Percentiles rank a stretch among this genome's conserved stretches.
These are phyloP conservation scores for Carex kokanica DNA, from an alignment of 176 grass and related monocot genomes.

Conservation along the genomic window DNA sequence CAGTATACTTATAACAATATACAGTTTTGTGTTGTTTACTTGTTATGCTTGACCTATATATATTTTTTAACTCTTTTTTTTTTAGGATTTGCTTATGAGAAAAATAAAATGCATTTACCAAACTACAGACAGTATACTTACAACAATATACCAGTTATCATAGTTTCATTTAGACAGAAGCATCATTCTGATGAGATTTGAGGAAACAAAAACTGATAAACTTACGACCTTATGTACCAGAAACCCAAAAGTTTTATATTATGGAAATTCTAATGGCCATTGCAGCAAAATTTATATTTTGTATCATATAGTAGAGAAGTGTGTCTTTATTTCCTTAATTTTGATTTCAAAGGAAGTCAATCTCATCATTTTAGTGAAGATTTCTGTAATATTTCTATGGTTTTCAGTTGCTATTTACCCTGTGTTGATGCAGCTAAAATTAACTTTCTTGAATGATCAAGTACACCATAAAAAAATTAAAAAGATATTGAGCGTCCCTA, in stretches of 20 bases:
- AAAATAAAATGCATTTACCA: too few relatives aligned
- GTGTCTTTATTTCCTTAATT: too few relatives aligned
- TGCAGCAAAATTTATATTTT: background rate
- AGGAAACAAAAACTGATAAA: background rate
- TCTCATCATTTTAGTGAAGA: too few relatives aligned
- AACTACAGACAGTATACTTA: too few relatives aligned
- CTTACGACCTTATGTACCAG: background rate
- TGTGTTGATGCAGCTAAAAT: background rate
- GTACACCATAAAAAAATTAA: background rate
- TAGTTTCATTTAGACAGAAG: too few relatives aligned
- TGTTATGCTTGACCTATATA: too few relatives aligned
- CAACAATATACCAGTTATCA: too few relatives aligned
- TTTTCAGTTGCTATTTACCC: background rate
- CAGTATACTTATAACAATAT: background rate
- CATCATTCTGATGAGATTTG: too few relatives aligned
- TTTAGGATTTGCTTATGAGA: too few relatives aligned
- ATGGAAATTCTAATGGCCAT: background rate
- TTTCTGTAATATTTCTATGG: background rate
- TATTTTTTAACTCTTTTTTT: too few relatives aligned
- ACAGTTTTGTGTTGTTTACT: background rate
- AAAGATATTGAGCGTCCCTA: background rate
- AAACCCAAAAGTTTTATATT: background rate
- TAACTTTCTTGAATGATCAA: background rate
- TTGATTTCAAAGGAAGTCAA: too few relatives aligned
- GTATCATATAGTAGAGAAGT: too few relatives aligned